These are phyloP conservation scores for Immersiporthe knoxdaviesiana DNA, from an alignment of 2,329 filamentous ascomycete species.

Conservation along the genomic window DNA sequence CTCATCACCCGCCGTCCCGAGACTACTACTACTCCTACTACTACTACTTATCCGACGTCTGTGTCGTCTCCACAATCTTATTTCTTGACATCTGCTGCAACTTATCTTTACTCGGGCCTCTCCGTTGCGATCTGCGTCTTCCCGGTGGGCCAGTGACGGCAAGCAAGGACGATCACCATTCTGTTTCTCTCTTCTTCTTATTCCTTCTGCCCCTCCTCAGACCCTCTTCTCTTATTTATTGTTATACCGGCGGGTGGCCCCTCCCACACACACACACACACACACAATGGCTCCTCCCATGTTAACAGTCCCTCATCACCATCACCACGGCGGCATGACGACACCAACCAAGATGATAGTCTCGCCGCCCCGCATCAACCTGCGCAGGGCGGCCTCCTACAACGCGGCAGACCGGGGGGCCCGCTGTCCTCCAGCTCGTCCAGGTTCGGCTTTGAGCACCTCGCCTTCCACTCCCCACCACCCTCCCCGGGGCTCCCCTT, in stretches of 20 bases:
- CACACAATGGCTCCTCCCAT: conserved; percentile 26
- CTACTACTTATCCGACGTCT: background rate
- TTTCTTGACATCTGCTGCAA: background rate
- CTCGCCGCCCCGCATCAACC: conserved; percentile 59
- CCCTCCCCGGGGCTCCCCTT: conserved; percentile 66
- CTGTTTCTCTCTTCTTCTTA: conserved; percentile 1
- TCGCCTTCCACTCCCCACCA: conserved; percentile 68
- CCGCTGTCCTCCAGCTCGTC: conserved; percentile 64
- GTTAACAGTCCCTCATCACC: conserved; percentile 22
- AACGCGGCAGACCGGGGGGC: conserved; percentile 53
- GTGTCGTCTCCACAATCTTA: conserved; percentile 3
- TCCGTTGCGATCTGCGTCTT: conserved; percentile 13
- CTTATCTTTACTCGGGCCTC: background rate
- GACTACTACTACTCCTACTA: too few relatives aligned
- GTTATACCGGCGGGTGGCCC: background rate
- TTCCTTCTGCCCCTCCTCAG: background rate
- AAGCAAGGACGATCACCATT: conserved; percentile 23
- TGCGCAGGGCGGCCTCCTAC: conserved; percentile 62
- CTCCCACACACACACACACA: background rate
- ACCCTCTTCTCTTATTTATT: background rate
- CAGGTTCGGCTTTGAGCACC: conserved; percentile 68
- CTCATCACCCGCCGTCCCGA: too few relatives aligned
- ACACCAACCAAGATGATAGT: conserved; percentile 53
- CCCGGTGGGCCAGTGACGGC: conserved; percentile 24
- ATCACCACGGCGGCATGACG: conserved; percentile 19